Base-by-base conservation (phyloP, 2,329 filamentous ascomycete genomes). In the Colletotrichum lentis region DNA sequence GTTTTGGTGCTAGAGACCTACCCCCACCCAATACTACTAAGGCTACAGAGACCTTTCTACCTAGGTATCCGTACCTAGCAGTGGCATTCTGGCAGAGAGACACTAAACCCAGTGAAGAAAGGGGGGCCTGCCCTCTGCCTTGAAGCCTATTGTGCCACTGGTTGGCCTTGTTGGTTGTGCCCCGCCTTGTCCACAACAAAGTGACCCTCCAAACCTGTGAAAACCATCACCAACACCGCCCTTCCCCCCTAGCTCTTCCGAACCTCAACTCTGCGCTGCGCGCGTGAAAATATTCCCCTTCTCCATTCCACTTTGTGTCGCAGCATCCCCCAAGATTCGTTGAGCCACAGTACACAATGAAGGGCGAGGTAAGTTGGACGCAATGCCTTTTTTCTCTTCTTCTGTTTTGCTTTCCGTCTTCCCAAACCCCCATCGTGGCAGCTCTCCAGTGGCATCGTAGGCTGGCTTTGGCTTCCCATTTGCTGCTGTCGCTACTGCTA, bases 291-390 rank as follows among this genome's bases (percentile, higher is more conserved):
- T 69, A 73, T 72, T 72, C 70, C 72, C 71, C 59, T 71, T 70
- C 59, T 57, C 67, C 64, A 69, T 71, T 62, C 63, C 70, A 65
- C 53, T 39, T 65, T 68, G 65, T 49, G 62, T 68, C 70, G 65
- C 70, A 71, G 69, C 63, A 67, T 68, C 70, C 70, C 69, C 61
- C 65, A 62, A 68, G 69, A 65, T 39, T 71, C 67, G 62, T 65
- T 60, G 63, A 70, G 71, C 66, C 64, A 70, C 39, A n/a, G 37
- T 72, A 71, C 78, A 85, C 71, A 75, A 86, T 86, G 84, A 86
- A 85, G 82, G 84, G 84, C 80, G 84, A 86, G 82, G 84, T 86
- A 77, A 77, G 84, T 79, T 14, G 22, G 62, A 58, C 14, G 31
- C 18, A 43, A 35, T 50, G 50, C 24, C 10, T 16, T 31, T 56